Conservation (phyloP, 2,329 filamentous ascomycete genomes). For the Lasiodiplodia sp. region DNA sequence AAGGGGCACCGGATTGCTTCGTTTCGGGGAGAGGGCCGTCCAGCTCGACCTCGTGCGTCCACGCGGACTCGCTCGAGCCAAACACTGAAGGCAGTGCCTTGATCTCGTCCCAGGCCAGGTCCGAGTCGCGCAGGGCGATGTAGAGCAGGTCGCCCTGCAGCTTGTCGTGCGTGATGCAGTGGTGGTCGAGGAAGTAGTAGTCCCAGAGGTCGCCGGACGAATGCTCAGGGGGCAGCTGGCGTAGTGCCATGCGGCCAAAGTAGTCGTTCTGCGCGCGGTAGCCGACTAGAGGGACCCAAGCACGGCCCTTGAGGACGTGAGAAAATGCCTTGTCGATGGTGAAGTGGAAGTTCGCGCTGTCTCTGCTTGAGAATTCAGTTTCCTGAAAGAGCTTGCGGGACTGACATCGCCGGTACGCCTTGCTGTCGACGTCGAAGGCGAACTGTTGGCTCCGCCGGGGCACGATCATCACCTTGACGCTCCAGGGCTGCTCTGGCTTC, state of each 20-base stretch:
- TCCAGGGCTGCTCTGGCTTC: constrained; percentile 47
- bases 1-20: constrained; percentile 28
- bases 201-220: constrained; percentile 48
- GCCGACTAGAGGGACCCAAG: constrained; percentile 51
- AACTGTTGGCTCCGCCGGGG: constrained; percentile 47
- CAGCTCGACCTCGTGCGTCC: constrained; percentile 49
- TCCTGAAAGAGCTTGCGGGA: constrained; percentile 49
- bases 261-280: constrained; percentile 48
- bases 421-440: constrained; percentile 49
- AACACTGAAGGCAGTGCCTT: constrained; percentile 43
- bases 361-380: constrained; percentile 46
- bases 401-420: constrained; percentile 47
- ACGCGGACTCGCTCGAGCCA: constrained; percentile 46
- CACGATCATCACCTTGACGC: constrained; percentile 47
- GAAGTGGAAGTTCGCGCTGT: constrained; percentile 47
- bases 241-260: constrained; percentile 49
- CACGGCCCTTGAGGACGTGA: constrained; percentile 44
- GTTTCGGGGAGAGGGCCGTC: constrained; percentile 46
- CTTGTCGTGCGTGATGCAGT: constrained; percentile 52
- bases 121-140: constrained; percentile 49
- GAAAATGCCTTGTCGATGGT: constrained; percentile 47
- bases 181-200: constrained; percentile 49
- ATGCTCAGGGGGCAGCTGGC: constrained; percentile 43
- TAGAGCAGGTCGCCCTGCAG: constrained; percentile 51
- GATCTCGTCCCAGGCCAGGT: constrained; percentile 50